phyloP scores from a whole-genome alignment of 345 rosid genomes.

The Geranium rotundifolium region DNA sequence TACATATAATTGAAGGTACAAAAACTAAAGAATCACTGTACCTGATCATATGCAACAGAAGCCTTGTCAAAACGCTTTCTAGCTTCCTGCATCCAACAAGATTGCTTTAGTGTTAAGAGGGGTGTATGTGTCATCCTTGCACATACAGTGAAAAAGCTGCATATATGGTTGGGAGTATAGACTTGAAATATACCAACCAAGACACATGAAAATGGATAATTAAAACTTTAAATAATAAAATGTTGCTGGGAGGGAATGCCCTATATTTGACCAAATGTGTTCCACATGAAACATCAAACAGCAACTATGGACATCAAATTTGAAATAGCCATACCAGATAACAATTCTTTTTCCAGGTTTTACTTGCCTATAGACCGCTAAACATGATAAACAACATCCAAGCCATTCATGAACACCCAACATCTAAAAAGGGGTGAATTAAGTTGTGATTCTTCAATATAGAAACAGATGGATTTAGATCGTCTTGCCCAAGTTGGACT shows the following conservation, averaged over 20 bases:
- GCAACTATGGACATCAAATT: not conserved
- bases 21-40: slow-evolving; percentile 8
- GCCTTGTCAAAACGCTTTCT: slow-evolving; percentile 95
- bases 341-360: not conserved
- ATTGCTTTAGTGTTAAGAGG: slow-evolving; percentile 1
- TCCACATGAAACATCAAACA: too few relatives aligned
- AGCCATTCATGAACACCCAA: not conserved
- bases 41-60: slow-evolving; percentile 89
- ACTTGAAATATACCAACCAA: not conserved
- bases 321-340: not conserved
- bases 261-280: not conserved
- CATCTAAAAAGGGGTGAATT: not conserved
- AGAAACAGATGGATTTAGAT: not conserved
- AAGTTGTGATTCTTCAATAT: not conserved
- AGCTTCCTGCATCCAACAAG: slow-evolving; percentile 65
- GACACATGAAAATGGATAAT: not conserved
- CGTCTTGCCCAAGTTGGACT: not conserved
- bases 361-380: not conserved
- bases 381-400: not conserved
- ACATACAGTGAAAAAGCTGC: not conserved
- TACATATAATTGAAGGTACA: too few relatives aligned
- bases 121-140: not conserved
- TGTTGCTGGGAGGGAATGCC: not conserved
- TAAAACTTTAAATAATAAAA: too few relatives aligned
- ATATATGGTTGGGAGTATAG: not conserved